Evolutionary conservation across 345 rosid genomes (phyloP).

Genomic region (Lagerstroemia speciosa): DNA sequence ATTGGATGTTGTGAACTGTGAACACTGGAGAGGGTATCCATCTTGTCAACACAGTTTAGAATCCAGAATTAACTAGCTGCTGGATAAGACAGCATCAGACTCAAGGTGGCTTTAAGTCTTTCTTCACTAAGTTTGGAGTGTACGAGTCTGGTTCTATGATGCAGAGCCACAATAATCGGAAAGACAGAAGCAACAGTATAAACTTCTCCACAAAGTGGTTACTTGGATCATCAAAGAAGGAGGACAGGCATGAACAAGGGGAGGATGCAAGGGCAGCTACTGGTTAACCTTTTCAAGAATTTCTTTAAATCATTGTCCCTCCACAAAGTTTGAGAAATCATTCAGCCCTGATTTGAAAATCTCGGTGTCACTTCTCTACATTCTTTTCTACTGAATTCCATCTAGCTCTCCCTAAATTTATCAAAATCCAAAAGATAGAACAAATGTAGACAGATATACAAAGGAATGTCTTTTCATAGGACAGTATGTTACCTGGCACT

Average conservation of each 20-base stretch:
- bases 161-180: not conserved
- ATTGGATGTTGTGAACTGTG: not conserved
- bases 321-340: not conserved
- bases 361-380: too few relatives aligned
- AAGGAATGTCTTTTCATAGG: not conserved
- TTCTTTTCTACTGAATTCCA: too few relatives aligned
- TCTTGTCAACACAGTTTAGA: not conserved
- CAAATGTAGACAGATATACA: not conserved
- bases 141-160: not conserved
- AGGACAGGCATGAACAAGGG: not conserved
- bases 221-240: not conserved
- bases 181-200: not conserved
- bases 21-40: not conserved
- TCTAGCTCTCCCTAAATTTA: not conserved
- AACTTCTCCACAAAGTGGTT: not conserved
- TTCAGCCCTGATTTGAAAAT: not conserved
- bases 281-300: not conserved
- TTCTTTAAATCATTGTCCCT: not conserved
- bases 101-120: not conserved
- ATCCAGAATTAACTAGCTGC: not conserved
- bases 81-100: not conserved
- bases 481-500: slow-evolving; percentile 23
- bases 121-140: not conserved
- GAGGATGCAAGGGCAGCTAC: not conserved
- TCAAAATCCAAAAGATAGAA: not conserved